Conservation (phyloP, 1,139 yeast species). For the Wickerhamiella infanticola region DNA sequence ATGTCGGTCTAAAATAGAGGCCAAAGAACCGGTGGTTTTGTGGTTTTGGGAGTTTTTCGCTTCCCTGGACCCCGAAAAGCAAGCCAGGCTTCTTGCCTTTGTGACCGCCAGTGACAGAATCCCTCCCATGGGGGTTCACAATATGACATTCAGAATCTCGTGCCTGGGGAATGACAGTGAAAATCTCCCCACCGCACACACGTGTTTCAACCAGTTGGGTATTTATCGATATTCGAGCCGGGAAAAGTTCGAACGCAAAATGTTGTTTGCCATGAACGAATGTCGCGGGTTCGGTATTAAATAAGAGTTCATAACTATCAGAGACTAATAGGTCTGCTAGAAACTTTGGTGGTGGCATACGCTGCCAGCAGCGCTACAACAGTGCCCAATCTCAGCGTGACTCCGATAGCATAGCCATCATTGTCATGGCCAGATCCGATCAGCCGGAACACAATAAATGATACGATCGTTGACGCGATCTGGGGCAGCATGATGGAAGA, state of each 20-base stretch:
- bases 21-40: conserved; percentile 29
- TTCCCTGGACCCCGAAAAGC: conserved; percentile 31
- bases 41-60: conserved; percentile 83
- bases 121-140: conserved; percentile 82
- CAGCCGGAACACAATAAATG: conserved; percentile 23
- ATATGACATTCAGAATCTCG: conserved; percentile 52
- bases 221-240: conserved; percentile 46
- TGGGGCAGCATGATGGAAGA: conserved; percentile 29
- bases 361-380: conserved; percentile 24
- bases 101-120: conserved; percentile 84
- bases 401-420: conserved; percentile 25
- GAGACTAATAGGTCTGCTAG: neutral
- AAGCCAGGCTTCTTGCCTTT: conserved; percentile 52
- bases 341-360: conserved; percentile 15
- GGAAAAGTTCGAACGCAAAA: conserved; percentile 39
- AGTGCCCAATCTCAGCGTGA: conserved; percentile 25
- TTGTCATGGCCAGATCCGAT: conserved; percentile 20
- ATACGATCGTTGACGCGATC: conserved; percentile 26
- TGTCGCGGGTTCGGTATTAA: conserved; percentile 78
- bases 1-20: conserved; percentile 24
- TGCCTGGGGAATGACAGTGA: conserved; percentile 36
- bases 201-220: conserved; percentile 84
- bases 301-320: conserved; percentile 3
- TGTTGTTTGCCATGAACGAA: conserved; percentile 53
- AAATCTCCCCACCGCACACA: conserved; percentile 71